A percentile compares a stretch with the other conserved stretches of the same genome.
Evolutionary conservation across 2,329 filamentous ascomycete species (phyloP).

Genomic region (Sclerotinia minor): DNA sequence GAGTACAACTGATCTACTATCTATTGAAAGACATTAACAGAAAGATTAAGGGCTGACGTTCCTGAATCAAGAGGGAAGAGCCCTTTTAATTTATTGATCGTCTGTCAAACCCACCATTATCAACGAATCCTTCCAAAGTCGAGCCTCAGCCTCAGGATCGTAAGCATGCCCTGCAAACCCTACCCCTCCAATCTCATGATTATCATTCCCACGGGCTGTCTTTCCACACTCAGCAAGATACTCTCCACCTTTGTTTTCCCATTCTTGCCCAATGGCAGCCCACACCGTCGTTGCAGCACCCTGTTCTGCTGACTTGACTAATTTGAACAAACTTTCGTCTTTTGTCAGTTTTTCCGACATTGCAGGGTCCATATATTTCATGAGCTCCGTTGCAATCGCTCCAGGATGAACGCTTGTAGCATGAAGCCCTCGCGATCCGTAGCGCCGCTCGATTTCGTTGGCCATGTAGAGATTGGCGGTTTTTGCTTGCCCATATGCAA

Average conservation of each 20-base stretch:
- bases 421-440: neutral
- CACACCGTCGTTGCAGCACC: constrained; percentile 46
- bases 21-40: neutral
- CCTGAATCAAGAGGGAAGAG: neutral
- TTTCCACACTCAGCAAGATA: constrained; percentile 4
- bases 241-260: constrained; percentile 35
- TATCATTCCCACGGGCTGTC: constrained; percentile 37
- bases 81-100: constrained; percentile 9
- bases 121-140: constrained; percentile 47
- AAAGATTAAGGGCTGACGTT: neutral
- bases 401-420: constrained; percentile 7
- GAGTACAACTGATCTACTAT: neutral
- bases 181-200: constrained; percentile 33
- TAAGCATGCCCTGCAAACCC: constrained; percentile 39
- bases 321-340: neutral
- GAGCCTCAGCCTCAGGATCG: constrained; percentile 44
- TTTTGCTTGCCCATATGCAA: neutral
- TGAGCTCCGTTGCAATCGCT: too few species aligned
- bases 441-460: constrained; percentile 11
- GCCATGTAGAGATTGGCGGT: constrained; percentile 7
- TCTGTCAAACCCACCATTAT: constrained; percentile 39
- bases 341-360: too few species aligned
- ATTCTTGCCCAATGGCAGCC: constrained; percentile 47
- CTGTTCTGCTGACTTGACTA: neutral
- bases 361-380: too few species aligned